Evolutionary conservation across 495 filamentous ascomycete species (phyloP), one percentile per base, ranked within the genome.

Genomic region (Penicillium lagena): DNA sequence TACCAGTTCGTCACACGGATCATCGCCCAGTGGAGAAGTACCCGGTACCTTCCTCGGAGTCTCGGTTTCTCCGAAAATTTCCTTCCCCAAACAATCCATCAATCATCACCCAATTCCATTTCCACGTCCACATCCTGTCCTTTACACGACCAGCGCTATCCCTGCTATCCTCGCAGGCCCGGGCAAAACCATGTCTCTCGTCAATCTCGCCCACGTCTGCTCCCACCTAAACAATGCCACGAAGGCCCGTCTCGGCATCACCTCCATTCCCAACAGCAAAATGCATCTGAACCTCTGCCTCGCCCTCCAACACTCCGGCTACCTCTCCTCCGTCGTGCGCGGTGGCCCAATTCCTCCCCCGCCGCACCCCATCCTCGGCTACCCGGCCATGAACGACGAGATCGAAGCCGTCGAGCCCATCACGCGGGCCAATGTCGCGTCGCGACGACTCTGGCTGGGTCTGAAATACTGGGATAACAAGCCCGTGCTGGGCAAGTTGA

Each of bases 171-270:
- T 35, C 46, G 50, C 48, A 43, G 35, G 37, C 43, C 49, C 51
- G 57, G 33, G 43, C 52, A 51, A 51, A 55, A 66, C 52, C 39
- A 97, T 97, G 93, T 95, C 89, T 59, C 82, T 98, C 71, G 74
- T 80, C 58, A 80, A 81, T 64, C 78, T 97, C 54, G 68, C 81
- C 41, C 65, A 91, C 74, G 78, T 89, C 56, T 95, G 87, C 70
- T 88, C 89, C 40, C 93, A 97, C 75, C 77, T 98, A 32, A 89
- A 95, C 71, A 98, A 98, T 73, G 87, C 86, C 56, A 83, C 86
- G 39, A 83, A 83, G 60, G 90, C 87, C 7, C 85, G 85, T 1
- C 81, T 98, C 4, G 87, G 86, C 45, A 75, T 95, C 4, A 96
- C 94, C 34, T 93, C 89, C 7, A 76, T 97, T 41, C 87, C 87